A percentile compares a stretch with the other conserved stretches of the same genome.
These are phyloP conservation scores for Colletotrichum paranaense DNA, from an alignment of 2,329 filamentous ascomycete species.

Conservation along the genomic window DNA sequence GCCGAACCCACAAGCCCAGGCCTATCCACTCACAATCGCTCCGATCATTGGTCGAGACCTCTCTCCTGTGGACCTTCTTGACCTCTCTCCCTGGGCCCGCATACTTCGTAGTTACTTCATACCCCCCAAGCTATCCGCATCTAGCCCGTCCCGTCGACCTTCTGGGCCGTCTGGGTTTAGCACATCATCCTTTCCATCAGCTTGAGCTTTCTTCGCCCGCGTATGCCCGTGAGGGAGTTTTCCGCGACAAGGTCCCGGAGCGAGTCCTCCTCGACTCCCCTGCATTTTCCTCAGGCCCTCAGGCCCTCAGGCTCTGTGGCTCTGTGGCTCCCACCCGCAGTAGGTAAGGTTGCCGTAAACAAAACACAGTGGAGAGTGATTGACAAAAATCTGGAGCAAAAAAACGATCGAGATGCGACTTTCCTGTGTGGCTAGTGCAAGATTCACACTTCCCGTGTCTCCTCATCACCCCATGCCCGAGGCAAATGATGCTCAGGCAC, in stretches of 20 bases:
- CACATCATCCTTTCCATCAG: constrained; percentile 3
- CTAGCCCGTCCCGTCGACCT: constrained; percentile 12
- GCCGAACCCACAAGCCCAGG: constrained; percentile 23
- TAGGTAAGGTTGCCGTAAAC: neutral
- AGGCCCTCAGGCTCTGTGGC: neutral
- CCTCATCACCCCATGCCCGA: neutral
- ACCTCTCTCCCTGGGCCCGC: constrained; percentile 18
- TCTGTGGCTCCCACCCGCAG: neutral
- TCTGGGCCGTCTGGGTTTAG: neutral
- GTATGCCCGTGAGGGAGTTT: neutral
- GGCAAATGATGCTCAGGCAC: neutral
- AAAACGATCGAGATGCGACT: constrained; percentile 1
- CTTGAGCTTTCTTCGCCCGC: neutral
- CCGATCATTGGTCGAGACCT: constrained; percentile 28
- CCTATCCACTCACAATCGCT: neutral
- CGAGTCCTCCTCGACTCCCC: constrained; percentile 12
- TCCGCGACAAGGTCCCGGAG: constrained; percentile 7
- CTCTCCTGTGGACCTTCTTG: neutral
- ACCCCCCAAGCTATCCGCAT: constrained; percentile 19
- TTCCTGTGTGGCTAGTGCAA: neutral
- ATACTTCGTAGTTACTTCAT: neutral
- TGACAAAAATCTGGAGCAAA: neutral
- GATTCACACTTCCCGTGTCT: too few species aligned
- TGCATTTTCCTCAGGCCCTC: too few species aligned
- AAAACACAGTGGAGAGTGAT: neutral